phyloP scores from a whole-genome alignment of 2,329 filamentous ascomycete genomes.

The Talaromyces islandicus region DNA sequence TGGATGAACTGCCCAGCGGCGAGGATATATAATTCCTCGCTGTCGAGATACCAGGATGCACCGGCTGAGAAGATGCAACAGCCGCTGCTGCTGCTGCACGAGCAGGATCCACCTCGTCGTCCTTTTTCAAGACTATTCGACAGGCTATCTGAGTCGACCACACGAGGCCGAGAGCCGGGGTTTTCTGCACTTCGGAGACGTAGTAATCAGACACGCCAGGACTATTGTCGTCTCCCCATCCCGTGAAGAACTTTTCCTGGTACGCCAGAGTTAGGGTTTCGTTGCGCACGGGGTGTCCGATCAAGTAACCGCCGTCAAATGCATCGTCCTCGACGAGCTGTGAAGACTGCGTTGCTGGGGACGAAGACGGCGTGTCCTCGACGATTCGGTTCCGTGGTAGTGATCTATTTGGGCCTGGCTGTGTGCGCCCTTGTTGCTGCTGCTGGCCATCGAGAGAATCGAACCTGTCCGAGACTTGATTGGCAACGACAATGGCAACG shows the following conservation, averaged over 20 bases:
- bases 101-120: constrained; percentile 45
- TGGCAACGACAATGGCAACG: constrained; percentile 83
- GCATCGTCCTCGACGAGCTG: constrained; percentile 25
- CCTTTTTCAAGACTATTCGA: constrained; percentile 74
- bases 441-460: constrained; percentile 15
- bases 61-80: not conserved
- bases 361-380: constrained; percentile 2
- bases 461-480: constrained; percentile 92
- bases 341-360: constrained; percentile 21
- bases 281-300: constrained; percentile 31
- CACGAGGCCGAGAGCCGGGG: constrained; percentile 76
- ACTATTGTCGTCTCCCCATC: constrained; percentile 69
- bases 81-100: not conserved
- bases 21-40: not conserved
- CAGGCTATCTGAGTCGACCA: constrained; percentile 87
- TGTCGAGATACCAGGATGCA: not conserved
- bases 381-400: not conserved
- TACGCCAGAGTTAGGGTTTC: constrained; percentile 71
- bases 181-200: constrained; percentile 54
- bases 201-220: constrained; percentile 5
- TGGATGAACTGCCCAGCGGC: not conserved
- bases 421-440: not conserved
- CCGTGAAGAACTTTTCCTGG: constrained; percentile 91
- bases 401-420: not conserved
- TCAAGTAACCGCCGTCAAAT: constrained; percentile 28